Evolutionary conservation across 129 eudicot species (phyloP).

Genomic region (Pittosporum tobira): DNA sequence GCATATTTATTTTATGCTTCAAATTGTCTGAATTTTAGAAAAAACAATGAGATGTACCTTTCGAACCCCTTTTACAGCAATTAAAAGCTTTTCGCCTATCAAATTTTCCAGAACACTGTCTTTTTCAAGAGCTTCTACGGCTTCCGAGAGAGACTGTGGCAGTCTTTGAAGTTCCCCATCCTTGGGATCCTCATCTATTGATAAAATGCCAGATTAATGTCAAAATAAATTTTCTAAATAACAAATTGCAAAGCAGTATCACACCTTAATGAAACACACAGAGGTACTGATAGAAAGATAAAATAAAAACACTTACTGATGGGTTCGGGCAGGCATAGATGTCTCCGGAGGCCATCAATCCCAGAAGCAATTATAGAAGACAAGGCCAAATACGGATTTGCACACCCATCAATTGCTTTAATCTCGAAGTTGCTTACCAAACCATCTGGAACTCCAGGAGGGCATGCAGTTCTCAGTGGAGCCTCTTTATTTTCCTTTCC

Average conservation of each 20-base stretch:
- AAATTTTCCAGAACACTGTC: slow-evolving; percentile 46
- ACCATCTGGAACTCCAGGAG: slow-evolving; percentile 87
- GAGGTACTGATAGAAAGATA: background rate
- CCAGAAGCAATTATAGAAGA: slow-evolving; percentile 88
- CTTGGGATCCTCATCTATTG: slow-evolving; percentile 78
- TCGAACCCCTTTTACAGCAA: slow-evolving; percentile 76
- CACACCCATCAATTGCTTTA: slow-evolving; percentile 88
- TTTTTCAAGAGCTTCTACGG: slow-evolving; percentile 75
- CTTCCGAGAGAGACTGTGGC: slow-evolving; percentile 69
- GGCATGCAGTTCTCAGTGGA: slow-evolving; percentile 85
- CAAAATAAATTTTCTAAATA: background rate
- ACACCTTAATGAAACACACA: background rate
- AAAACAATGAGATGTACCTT: slow-evolving; percentile 39
- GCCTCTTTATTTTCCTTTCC: slow-evolving; percentile 94
- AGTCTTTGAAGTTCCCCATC: slow-evolving; percentile 50
- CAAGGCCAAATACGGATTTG: slow-evolving; percentile 84
- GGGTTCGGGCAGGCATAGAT: slow-evolving; percentile 67
- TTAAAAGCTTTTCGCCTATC: slow-evolving; percentile 66
- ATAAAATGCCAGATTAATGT: too few relatives aligned
- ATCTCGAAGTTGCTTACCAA: slow-evolving; percentile 91
- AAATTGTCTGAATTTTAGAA: background rate
- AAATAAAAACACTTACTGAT: slow-evolving; percentile 49
- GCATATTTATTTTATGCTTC: too few relatives aligned
- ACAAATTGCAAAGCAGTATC: background rate
- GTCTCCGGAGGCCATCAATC: slow-evolving; percentile 67